Conservation (phyloP, 331 rosid genomes). For the Saraca asoca region DNA sequence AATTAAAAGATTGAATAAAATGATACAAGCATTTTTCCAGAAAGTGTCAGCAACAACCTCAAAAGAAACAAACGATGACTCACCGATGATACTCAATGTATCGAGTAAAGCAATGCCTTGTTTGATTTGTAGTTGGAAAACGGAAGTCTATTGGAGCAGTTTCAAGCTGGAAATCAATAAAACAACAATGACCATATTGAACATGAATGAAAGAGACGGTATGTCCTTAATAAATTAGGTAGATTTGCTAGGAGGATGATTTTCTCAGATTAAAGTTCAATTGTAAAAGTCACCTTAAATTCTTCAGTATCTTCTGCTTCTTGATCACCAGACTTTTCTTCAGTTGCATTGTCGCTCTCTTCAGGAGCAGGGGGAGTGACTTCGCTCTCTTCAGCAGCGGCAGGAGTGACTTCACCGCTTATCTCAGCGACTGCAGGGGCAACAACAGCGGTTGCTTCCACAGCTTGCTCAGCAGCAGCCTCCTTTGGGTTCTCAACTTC, state of each 20-base stretch:
- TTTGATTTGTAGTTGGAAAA: slow-evolving; percentile 82
- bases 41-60: slow-evolving; percentile 5
- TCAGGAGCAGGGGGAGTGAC: slow-evolving; percentile 35
- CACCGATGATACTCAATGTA: slow-evolving; percentile 73
- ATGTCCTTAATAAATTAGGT: neutral
- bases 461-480: slow-evolving; percentile 37
- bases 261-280: neutral
- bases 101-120: slow-evolving; percentile 87
- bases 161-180: slow-evolving; percentile 59
- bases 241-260: neutral
- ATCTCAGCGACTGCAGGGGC: slow-evolving; percentile 38
- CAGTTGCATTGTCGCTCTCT: slow-evolving; percentile 34
- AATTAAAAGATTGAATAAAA: slow-evolving; percentile 1
- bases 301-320: slow-evolving; percentile 50
- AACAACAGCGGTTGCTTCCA: slow-evolving; percentile 37
- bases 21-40: neutral
- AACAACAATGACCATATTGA: slow-evolving; percentile 17
- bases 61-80: neutral
- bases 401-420: slow-evolving; percentile 42
- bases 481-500: slow-evolving; percentile 46
- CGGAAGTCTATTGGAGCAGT: slow-evolving; percentile 85
- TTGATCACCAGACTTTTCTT: slow-evolving; percentile 35
- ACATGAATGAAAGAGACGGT: slow-evolving; percentile 1
- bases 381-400: slow-evolving; percentile 31
- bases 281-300: slow-evolving; percentile 53